Conservation (phyloP, 2,329 filamentous ascomycete genomes). For the Alternaria consortialis region DNA sequence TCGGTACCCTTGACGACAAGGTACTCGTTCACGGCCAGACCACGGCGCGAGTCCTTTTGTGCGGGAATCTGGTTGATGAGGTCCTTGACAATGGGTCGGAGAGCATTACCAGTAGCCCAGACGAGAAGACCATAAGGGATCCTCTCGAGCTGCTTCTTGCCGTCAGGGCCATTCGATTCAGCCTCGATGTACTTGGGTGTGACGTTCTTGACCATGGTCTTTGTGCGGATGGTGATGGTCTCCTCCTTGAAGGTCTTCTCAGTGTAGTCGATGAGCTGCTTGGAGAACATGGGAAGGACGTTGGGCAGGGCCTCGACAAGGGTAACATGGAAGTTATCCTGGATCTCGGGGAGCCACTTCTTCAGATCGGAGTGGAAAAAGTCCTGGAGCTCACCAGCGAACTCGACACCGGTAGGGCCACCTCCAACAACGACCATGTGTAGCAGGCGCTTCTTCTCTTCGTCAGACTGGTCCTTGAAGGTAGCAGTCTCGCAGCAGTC, state of each 20-base stretch:
- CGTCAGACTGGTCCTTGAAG: constrained; percentile 91
- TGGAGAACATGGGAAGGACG: constrained; percentile 97
- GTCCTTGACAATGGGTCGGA: constrained; percentile 88
- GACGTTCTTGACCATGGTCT: constrained; percentile 99
- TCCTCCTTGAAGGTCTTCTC: constrained; percentile 99
- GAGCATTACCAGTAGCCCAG: constrained; percentile 96
- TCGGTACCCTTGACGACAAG: constrained; percentile 96
- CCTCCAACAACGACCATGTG: constrained; percentile 93
- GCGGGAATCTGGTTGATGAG: constrained; percentile 91
- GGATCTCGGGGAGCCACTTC: constrained; percentile 97
- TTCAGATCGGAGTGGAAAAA: constrained; percentile 98
- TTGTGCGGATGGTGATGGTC: constrained; percentile 95
- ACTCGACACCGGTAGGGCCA: constrained; percentile 96
- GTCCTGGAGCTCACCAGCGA: constrained; percentile 96
- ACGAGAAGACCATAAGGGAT: constrained; percentile 96
- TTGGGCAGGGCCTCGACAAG: constrained; percentile 97
- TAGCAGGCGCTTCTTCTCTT: constrained; percentile 91
- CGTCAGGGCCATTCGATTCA: constrained; percentile 81
- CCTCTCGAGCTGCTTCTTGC: constrained; percentile 79
- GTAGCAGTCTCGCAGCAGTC: constrained; percentile 98
- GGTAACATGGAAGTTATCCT: constrained; percentile 94
- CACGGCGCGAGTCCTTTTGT: constrained; percentile 93
- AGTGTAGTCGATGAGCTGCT: constrained; percentile 99
- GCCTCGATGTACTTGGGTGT: constrained; percentile 93
- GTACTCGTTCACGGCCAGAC: constrained; percentile 97